Base-by-base conservation (phyloP, 768 basidiomycete genomes). In the Termitomyces sp. region DNA sequence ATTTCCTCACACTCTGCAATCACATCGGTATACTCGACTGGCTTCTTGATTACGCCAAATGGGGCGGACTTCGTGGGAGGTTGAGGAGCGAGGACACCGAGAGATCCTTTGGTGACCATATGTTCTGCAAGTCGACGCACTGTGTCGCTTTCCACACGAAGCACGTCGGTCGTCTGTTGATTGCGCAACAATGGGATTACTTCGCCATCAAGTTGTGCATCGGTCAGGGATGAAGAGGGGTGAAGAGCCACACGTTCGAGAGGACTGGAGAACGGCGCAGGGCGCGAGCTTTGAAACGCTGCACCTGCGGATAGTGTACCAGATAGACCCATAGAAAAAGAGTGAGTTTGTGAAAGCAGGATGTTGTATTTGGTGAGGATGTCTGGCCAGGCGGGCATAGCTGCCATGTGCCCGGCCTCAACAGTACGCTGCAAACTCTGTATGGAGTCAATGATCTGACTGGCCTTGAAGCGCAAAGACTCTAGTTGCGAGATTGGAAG, bases 331-430 rank as follows among this genome's bases (percentile, higher is more conserved):
- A 78, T 83, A 45, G 86, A 87, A 64, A 94, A 85, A 63, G 79
- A 87, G 66, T 90, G 88, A 0, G 89, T 90, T 65, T 93, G 92
- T 0, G 89, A 90, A 56, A 93, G 80, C 28, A 94, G 79, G 61
- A 90, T 80, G 63, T 86, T 92, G 80, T 92, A 93, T 75, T 92
- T 92, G 14, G 87, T 85, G 54, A 93, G 78, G 55, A 94, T 83
- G 65, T 93, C 91, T 3, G 91, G 92, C 92, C 92, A 93, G 8
- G 88, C 72, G 3, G 87, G 85, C 84, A 92, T 90, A n/a, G 67
- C 75, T 38, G 72, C 73, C 45, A 76, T 78, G 38, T 82, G 77
- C 13, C 80, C 80, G 7, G 74, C 76, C 54, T 89, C 85, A 63
- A 92, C 75, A 7, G 81, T 86, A 53, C 80, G 76, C 56, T 85